Percentiles rank a stretch among this genome's conserved stretches.
These are phyloP conservation scores for Pythium myriotylum DNA, from an alignment of 352 stramenopile genomes.

Conservation along the genomic window DNA sequence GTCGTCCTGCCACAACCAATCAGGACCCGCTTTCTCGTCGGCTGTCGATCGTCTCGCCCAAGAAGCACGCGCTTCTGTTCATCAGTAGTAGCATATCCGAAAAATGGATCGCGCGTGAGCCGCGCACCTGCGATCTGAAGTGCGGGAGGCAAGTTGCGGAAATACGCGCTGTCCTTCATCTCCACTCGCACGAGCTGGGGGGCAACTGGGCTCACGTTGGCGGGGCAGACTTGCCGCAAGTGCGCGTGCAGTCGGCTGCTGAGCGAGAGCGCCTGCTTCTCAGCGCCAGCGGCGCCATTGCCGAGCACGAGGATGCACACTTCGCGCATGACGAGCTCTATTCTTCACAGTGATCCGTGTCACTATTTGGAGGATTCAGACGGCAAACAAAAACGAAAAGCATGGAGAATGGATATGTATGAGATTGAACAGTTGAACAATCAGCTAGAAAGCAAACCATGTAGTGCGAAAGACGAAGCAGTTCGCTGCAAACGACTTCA, in stretches of 20 bases:
- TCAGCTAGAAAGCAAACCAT: background rate
- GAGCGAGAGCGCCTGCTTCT: constrained; percentile 77
- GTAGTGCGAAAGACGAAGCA: constrained; percentile 1
- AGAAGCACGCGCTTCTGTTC: constrained; percentile 9
- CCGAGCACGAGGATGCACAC: constrained; percentile 62
- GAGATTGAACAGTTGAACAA: constrained; percentile 14
- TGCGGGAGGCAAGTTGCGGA: constrained; percentile 40
- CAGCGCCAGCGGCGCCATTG: constrained; percentile 69
- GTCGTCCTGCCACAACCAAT: constrained; percentile 75
- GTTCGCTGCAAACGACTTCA: background rate
- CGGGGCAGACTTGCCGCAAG: constrained; percentile 14
- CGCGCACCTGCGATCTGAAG: constrained; percentile 44
- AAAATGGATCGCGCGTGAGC: constrained; percentile 42
- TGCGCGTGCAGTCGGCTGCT: constrained; percentile 33
- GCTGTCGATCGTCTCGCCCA: constrained; percentile 2
- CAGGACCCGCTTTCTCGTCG: constrained; percentile 36
- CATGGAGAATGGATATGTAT: constrained; percentile 1
- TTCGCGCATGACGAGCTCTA: background rate
- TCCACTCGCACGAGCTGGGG: constrained; percentile 40
- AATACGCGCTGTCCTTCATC: constrained; percentile 26
- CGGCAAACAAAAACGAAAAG: constrained; percentile 1
- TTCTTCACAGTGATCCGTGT: background rate
- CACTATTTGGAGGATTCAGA: background rate
- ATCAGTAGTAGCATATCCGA: constrained; percentile 40
- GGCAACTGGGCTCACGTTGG: background rate